phyloP scores from a whole-genome alignment of 148 eudicot genomes.

The Camellia sinensis region DNA sequence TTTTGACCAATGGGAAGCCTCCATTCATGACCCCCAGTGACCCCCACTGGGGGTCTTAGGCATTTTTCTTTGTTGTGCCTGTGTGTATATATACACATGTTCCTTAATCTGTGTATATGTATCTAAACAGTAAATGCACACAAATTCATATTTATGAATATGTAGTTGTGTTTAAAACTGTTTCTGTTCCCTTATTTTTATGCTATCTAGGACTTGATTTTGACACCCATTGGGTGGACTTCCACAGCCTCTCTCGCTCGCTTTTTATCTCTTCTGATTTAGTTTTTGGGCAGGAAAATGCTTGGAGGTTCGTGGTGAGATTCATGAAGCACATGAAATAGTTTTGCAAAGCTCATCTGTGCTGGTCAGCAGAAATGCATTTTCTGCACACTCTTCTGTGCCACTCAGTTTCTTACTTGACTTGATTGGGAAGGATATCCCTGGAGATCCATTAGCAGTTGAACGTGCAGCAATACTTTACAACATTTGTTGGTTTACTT shows the following conservation, averaged over 20 bases:
- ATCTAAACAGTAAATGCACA: background rate
- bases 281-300: slow-evolving; percentile 56
- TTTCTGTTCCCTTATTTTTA: background rate
- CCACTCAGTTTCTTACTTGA: slow-evolving; percentile 36
- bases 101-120: background rate
- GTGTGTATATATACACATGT: background rate
- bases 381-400: slow-evolving; percentile 36
- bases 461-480: slow-evolving; percentile 70
- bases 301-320: slow-evolving; percentile 35
- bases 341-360: slow-evolving; percentile 53
- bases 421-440: slow-evolving; percentile 42
- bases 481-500: slow-evolving; percentile 54
- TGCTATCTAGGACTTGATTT: background rate
- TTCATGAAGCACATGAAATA: slow-evolving; percentile 45
- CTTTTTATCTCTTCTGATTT: background rate
- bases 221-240: background rate
- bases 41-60: no score
- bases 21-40: no score
- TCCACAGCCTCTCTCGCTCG: background rate
- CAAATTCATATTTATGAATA: background rate
- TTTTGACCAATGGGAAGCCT: no score
- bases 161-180: background rate
- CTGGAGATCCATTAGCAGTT: slow-evolving; percentile 55
- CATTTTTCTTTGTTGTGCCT: background rate
- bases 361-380: slow-evolving; percentile 50